phyloP scores from a whole-genome alignment of 2,329 filamentous ascomycete genomes.

The Colletotrichum caudatum region DNA sequence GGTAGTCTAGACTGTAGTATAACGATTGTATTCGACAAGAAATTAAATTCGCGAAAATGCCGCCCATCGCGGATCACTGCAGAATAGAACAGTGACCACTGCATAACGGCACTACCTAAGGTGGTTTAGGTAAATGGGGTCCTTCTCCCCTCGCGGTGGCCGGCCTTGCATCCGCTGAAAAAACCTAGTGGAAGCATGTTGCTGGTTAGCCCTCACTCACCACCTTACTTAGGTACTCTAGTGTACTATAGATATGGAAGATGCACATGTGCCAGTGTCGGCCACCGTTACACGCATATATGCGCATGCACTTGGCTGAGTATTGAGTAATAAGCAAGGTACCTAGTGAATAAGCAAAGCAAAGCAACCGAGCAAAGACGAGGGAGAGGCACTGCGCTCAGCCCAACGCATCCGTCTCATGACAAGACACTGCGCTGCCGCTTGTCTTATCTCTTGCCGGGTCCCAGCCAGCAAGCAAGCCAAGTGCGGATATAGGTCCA shows the following conservation, averaged over 20 bases:
- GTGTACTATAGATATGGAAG: background rate
- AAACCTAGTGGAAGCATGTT: slow-evolving; percentile 22
- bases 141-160: slow-evolving; percentile 12
- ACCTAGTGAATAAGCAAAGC: background rate
- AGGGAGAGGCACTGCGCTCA: background rate
- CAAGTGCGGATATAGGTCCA: background rate
- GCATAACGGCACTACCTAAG: slow-evolving; percentile 1
- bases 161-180: slow-evolving; percentile 18
- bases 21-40: no score
- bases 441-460: background rate
- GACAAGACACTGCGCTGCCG: slow-evolving; percentile 20
- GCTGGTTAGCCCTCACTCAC: slow-evolving; percentile 19
- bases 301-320: slow-evolving; percentile 12
- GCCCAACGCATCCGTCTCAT: slow-evolving; percentile 19
- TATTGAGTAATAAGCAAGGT: background rate
- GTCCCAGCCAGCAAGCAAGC: no score
- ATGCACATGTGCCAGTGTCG: slow-evolving; percentile 25
- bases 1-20: background rate
- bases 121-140: background rate
- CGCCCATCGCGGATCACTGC: slow-evolving; percentile 17
- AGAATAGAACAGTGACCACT: background rate
- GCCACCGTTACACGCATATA: slow-evolving; percentile 33
- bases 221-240: slow-evolving; percentile 12
- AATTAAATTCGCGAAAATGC: slow-evolving; percentile 14
- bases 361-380: no score